These are phyloP conservation scores for Aspergillus affinis DNA, from an alignment of 495 filamentous ascomycete genomes.

Conservation along the genomic window DNA sequence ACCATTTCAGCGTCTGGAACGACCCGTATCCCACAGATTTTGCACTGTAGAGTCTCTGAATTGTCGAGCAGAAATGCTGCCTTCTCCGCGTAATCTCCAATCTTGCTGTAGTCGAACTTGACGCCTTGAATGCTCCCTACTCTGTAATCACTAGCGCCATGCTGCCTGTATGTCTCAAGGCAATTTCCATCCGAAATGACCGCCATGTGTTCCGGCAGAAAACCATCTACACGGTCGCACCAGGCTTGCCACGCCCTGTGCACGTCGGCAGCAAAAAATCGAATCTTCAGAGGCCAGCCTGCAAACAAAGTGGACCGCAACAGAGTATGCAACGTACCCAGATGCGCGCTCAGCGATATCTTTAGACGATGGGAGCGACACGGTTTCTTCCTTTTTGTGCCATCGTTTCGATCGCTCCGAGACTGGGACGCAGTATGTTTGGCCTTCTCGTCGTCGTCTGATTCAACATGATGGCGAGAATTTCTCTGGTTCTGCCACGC, in stretches of 20 bases:
- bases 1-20: slow-evolving; percentile 50
- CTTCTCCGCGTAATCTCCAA: slow-evolving; percentile 73
- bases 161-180: slow-evolving; percentile 5
- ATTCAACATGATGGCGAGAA: background rate
- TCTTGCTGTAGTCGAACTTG: slow-evolving; percentile 62
- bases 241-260: slow-evolving; percentile 64
- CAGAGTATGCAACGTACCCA: slow-evolving; percentile 77
- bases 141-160: slow-evolving; percentile 6
- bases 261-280: slow-evolving; percentile 75
- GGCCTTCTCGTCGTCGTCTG: slow-evolving; percentile 1
- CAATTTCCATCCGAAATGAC: slow-evolving; percentile 56
- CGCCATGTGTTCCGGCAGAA: slow-evolving; percentile 49
- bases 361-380: background rate
- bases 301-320: slow-evolving; percentile 74
- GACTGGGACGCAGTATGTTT: background rate
- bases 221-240: slow-evolving; percentile 47
- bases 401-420: background rate
- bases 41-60: slow-evolving; percentile 56
- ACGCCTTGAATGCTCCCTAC: slow-evolving; percentile 51
- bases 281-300: slow-evolving; percentile 76
- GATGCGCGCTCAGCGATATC: slow-evolving; percentile 54
- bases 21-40: slow-evolving; percentile 59
- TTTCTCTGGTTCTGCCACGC: slow-evolving; percentile 80
- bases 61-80: slow-evolving; percentile 62
- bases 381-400: background rate